phyloP scores from a whole-genome alignment of 2,329 filamentous ascomycete genomes.

The Dothideomycetidae sp. region DNA sequence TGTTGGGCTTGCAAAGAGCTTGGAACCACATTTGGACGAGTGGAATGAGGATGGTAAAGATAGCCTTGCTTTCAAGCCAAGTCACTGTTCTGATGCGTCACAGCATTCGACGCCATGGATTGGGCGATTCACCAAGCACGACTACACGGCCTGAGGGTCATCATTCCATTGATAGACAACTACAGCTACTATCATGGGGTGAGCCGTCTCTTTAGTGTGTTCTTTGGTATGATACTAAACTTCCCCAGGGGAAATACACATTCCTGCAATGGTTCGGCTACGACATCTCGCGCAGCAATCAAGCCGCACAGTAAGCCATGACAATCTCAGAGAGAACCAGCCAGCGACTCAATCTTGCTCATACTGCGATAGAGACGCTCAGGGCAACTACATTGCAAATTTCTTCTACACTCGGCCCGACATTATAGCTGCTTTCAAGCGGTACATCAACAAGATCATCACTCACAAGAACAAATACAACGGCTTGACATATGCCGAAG shows the following conservation, averaged over 20 bases:
- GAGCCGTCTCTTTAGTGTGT: constrained; percentile 23
- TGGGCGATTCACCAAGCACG: constrained; percentile 36
- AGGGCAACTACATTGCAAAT: constrained; percentile 19
- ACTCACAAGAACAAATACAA: constrained; percentile 35
- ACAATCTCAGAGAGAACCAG: too few species aligned
- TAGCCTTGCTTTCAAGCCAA: too few species aligned
- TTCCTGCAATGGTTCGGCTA: constrained; percentile 35
- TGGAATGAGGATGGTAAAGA: constrained; percentile 32
- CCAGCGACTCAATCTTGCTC: too few species aligned
- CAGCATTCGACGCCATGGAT: constrained; percentile 34
- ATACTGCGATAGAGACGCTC: too few species aligned
- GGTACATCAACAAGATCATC: constrained; percentile 31
- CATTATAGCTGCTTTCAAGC: constrained; percentile 32
- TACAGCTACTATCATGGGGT: too few species aligned
- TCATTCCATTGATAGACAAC: constrained; percentile 12
- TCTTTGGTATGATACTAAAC: constrained; percentile 33
- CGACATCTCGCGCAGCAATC: constrained; percentile 26
- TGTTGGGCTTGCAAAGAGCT: constrained; percentile 16
- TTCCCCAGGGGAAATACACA: constrained; percentile 38
- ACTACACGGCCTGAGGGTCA: constrained; percentile 13
- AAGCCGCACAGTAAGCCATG: too few species aligned
- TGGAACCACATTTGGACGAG: constrained; percentile 28
- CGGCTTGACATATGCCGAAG: constrained; percentile 33
- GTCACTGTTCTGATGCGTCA: too few species aligned
- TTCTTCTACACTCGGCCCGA: constrained; percentile 33